Conservation (phyloP, 2,329 filamentous ascomycete species). For the Lachnellula hyalina region DNA sequence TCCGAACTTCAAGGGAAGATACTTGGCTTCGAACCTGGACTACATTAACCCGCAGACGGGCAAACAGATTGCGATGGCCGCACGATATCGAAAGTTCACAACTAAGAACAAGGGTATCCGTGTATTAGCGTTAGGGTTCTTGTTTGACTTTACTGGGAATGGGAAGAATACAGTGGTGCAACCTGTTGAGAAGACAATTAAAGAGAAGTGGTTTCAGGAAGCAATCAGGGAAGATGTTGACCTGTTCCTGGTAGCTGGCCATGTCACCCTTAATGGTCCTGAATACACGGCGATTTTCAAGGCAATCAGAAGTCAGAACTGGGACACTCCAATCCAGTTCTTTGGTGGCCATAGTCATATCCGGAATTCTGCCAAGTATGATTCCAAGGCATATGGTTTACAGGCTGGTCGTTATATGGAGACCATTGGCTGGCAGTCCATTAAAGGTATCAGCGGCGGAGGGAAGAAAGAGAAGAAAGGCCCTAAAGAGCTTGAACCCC, state of each 20-base stretch:
- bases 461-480: slow-evolving; percentile 23
- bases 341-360: slow-evolving; percentile 91
- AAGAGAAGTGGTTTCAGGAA: slow-evolving; percentile 82
- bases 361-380: slow-evolving; percentile 75
- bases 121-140: slow-evolving; percentile 84
- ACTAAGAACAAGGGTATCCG: slow-evolving; percentile 84
- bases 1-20: slow-evolving; percentile 73
- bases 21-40: slow-evolving; percentile 89
- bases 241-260: slow-evolving; percentile 79
- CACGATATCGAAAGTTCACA: slow-evolving; percentile 80
- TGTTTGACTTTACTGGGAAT: slow-evolving; percentile 90
- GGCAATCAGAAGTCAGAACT: slow-evolving; percentile 69
- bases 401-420: slow-evolving; percentile 92
- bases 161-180: slow-evolving; percentile 86
- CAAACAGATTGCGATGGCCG: slow-evolving; percentile 68
- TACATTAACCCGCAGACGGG: slow-evolving; percentile 71
- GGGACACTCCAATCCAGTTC: slow-evolving; percentile 82
- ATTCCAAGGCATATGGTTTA: slow-evolving; percentile 70
- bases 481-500: slow-evolving; percentile 27
- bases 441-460: slow-evolving; percentile 52
- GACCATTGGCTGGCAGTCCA: slow-evolving; percentile 89
- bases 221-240: slow-evolving; percentile 82
- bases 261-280: slow-evolving; percentile 74
- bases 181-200: slow-evolving; percentile 71
- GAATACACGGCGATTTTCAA: slow-evolving; percentile 76